phyloP scores from a whole-genome alignment of 306 rosid species.

The Casuarina glauca region DNA sequence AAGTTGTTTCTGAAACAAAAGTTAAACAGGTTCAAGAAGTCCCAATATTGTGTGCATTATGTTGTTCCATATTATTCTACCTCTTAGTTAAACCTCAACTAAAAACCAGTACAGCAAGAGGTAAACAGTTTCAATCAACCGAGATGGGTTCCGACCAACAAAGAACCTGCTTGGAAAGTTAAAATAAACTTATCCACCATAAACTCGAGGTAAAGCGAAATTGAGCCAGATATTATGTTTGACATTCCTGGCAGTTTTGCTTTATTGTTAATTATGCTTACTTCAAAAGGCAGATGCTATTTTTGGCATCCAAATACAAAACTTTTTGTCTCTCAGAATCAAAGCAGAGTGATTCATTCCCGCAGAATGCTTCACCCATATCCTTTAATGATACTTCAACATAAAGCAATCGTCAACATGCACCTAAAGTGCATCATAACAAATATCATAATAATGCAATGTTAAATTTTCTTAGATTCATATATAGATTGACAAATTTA shows the following conservation, averaged over 20 bases:
- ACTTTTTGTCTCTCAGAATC: not conserved
- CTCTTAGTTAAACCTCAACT: too few species aligned
- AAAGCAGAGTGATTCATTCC: not conserved
- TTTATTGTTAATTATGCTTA: not conserved
- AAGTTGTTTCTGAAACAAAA: too few species aligned
- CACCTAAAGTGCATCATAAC: not conserved
- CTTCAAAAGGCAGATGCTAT: not conserved
- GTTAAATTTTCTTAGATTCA: not conserved
- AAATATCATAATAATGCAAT: not conserved
- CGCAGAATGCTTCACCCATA: not conserved
- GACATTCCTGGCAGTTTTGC: not conserved
- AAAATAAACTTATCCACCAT: not conserved
- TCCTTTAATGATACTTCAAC: not conserved
- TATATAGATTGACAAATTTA: not conserved
- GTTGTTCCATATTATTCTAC: too few species aligned
- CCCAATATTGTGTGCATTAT: too few species aligned
- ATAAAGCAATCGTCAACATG: not conserved
- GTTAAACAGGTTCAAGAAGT: too few species aligned
- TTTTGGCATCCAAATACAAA: not conserved
- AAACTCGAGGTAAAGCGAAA: not conserved
- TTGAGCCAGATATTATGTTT: not conserved
- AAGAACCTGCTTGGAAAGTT: not conserved
- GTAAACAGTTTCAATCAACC: too few species aligned
- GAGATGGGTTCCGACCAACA: too few species aligned
- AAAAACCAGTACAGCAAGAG: too few species aligned